These are phyloP conservation scores for Kluyveromyces sp. DNA, from an alignment of 1,139 yeast species.

Conservation along the genomic window DNA sequence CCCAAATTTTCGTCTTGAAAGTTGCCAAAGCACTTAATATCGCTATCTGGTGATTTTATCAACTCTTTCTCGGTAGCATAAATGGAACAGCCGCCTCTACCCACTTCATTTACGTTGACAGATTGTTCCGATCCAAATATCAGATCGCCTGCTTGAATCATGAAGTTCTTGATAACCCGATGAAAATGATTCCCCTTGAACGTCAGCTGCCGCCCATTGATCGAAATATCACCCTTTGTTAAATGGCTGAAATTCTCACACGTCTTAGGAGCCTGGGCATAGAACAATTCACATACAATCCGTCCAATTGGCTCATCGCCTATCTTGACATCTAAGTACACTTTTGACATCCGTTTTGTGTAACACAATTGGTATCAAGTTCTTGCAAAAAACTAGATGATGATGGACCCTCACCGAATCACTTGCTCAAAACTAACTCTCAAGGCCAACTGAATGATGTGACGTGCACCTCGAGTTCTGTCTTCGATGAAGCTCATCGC, in stretches of 20 bases:
- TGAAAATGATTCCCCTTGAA: conserved; percentile 51
- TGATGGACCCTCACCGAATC: too few species aligned
- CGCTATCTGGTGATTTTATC: conserved; percentile 10
- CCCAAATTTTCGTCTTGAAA: conserved; percentile 60
- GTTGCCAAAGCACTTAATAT: conserved; percentile 26
- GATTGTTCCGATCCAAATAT: conserved; percentile 32
- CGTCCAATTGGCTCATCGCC: conserved; percentile 48
- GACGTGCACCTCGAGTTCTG: too few species aligned
- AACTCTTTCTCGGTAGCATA: conserved; percentile 30
- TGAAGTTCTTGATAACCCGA: conserved; percentile 66
- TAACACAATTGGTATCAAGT: too few species aligned
- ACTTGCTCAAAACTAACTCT: too few species aligned
- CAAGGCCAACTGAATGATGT: too few species aligned
- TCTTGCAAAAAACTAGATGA: too few species aligned
- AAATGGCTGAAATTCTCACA: conserved; percentile 45
- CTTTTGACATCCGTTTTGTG: conserved; percentile 23
- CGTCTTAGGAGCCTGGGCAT: conserved; percentile 52
- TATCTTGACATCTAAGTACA: conserved; percentile 53
- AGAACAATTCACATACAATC: conserved; percentile 52
- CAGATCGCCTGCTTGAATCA: conserved; percentile 74
- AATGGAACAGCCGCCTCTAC: conserved; percentile 50
- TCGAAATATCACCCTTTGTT: conserved; percentile 36
- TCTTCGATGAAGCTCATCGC: too few species aligned
- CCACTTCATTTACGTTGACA: conserved; percentile 37
- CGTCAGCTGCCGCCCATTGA: conserved; percentile 29